phyloP scores from a whole-genome alignment of 2,329 filamentous ascomycete species.

The Alternaria gansuensis region DNA sequence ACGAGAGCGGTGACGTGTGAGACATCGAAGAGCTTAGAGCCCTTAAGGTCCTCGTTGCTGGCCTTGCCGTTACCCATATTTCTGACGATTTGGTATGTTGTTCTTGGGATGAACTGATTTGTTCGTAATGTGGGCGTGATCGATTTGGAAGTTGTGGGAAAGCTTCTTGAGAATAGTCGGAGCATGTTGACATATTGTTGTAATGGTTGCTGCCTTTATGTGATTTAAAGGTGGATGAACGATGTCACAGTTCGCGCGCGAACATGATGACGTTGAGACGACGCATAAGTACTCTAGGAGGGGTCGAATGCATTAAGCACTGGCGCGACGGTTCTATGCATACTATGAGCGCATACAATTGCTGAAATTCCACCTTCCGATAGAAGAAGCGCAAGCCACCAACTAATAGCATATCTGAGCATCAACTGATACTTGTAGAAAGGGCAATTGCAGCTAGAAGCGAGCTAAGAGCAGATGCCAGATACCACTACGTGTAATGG shows the following conservation, averaged over 20 bases:
- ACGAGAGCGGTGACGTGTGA: slow-evolving; percentile 58
- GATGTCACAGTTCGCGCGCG: slow-evolving; percentile 29
- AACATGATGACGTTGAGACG: slow-evolving; percentile 46
- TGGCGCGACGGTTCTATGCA: slow-evolving; percentile 4
- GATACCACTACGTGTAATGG: neutral
- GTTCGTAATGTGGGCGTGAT: slow-evolving; percentile 18
- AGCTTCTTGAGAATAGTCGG: slow-evolving; percentile 38
- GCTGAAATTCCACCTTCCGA: neutral
- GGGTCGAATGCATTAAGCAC: slow-evolving; percentile 16
- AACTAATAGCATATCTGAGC: neutral
- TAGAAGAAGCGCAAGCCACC: neutral
- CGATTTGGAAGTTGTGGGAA: slow-evolving; percentile 19
- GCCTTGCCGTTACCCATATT: slow-evolving; percentile 50
- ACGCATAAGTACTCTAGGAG: slow-evolving; percentile 23
- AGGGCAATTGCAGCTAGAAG: slow-evolving; percentile 3
- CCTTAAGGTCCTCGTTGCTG: slow-evolving; percentile 53
- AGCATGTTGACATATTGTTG: slow-evolving; percentile 37
- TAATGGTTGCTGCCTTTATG: slow-evolving; percentile 24
- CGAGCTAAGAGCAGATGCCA: neutral
- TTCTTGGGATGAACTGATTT: slow-evolving; percentile 25
- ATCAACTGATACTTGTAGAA: neutral
- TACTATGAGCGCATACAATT: slow-evolving; percentile 4
- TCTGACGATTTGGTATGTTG: slow-evolving; percentile 34
- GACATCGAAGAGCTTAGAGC: slow-evolving; percentile 57
- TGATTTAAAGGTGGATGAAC: slow-evolving; percentile 13